Conservation (phyloP, 352 stramenopile genomes). For the Globisporangium middletonii region DNA sequence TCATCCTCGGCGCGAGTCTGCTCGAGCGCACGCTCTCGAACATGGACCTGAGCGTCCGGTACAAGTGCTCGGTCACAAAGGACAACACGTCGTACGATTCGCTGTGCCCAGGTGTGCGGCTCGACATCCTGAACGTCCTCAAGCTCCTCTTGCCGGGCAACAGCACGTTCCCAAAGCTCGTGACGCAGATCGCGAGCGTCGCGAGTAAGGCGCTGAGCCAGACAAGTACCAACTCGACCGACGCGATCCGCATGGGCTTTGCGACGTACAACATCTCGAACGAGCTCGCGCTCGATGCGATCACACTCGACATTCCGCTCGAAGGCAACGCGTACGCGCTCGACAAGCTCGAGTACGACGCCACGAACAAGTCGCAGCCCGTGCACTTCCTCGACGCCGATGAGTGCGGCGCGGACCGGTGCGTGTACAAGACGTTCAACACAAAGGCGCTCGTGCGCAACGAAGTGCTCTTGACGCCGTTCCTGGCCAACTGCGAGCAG, state of each 20-base stretch:
- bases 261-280: slow-evolving; percentile 8
- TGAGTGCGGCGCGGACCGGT: slow-evolving; percentile 9
- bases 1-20: slow-evolving; percentile 11
- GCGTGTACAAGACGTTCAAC: slow-evolving; percentile 14
- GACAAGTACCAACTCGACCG: background rate
- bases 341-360: slow-evolving; percentile 6
- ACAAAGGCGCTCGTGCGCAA: slow-evolving; percentile 7
- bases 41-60: slow-evolving; percentile 6
- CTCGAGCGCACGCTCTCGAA: slow-evolving; percentile 15
- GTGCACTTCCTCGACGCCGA: slow-evolving; percentile 8
- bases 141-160: slow-evolving; percentile 2
- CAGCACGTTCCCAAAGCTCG: slow-evolving; percentile 10
- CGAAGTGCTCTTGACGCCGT: slow-evolving; percentile 12
- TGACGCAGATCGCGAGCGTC: slow-evolving; percentile 6
- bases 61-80: slow-evolving; percentile 4
- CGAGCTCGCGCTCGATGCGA: slow-evolving; percentile 12
- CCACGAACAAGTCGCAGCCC: background rate
- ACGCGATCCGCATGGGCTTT: slow-evolving; percentile 11
- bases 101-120: background rate
- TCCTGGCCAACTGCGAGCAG: slow-evolving; percentile 3
- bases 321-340: slow-evolving; percentile 8
- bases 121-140: background rate
- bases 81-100: too few species aligned
- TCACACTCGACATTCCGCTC: slow-evolving; percentile 15
- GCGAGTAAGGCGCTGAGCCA: slow-evolving; percentile 4